Base-by-base conservation (phyloP, 192 early-diverging fungal species). In the Lobosporangium transversale region DNA sequence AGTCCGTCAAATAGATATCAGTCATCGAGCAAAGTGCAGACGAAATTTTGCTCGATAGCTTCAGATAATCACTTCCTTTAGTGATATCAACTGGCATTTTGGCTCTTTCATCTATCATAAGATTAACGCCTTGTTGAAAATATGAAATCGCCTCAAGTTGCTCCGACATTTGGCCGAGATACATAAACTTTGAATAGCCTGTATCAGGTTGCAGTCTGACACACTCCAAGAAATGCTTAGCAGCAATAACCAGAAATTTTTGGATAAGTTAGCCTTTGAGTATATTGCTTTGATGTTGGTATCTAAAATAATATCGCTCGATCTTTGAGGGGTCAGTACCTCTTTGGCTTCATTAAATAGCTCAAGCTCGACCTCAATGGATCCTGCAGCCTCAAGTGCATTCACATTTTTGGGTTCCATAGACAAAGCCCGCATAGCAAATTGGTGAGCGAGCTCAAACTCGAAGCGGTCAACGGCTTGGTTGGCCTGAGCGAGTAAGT, bases 1-100 rank as follows among this genome's bases (percentile, higher is more conserved):
- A 96, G 73, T 99, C 97, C 0, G 98, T 98, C 81, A 99, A 88
- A 79, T 95, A 99, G 21, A 98, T 95, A 73, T 99, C 98, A 3
- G 93, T 89, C 89, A 99, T 95, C 36, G 95, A 92, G 79, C 94
- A 96, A 23, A 96, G 85, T 14, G 95, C 96, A 44, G 86, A 85
- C 0, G 94, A 88, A 58, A 94, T 89, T 68, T 96, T 95, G 27
- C 81, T 68, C 20, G 67, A 70, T 3, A 94, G 58, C 4, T 36
- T 17, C 52, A 70, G 48, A 64, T 64, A 17, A 62, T 73, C 30
- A 81, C 84, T 26, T 87, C 79, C 61, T 78, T 68, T 26, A 53
- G 53, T 79, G 58, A 80, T 48, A 82, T 79, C 67, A 3, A 68
- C 35, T 5, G 76, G 58, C 48, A 81, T 49, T 27, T 79, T 62